Base-by-base conservation (phyloP, 371 early-diverging fungal species). In the Mucor sp. region DNA sequence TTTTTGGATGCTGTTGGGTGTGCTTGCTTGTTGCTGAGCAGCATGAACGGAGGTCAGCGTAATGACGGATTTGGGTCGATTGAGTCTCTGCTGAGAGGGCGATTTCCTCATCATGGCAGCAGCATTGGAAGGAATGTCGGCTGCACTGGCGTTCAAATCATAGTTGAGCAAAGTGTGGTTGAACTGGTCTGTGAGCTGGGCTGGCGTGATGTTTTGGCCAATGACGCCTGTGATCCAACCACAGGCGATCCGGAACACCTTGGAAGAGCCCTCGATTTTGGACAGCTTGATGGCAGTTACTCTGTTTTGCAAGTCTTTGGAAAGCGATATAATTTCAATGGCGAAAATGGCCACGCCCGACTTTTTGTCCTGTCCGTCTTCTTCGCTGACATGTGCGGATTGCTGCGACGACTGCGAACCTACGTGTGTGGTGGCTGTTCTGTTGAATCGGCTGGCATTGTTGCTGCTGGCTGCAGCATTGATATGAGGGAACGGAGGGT, bases 221-320 rank as follows among this genome's bases (percentile, higher is more conserved):
- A 82, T 68, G 0, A 78, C 80, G 28, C 74, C 77, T 23, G 69
- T 71, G n/a, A 82, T 72, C 83, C 83, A 82, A 19, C 80, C 80
- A 58, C 74, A 78, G 3, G 80, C 83, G 30, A 82, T 62, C n/a
- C 78, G 76, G 35, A 77, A 82, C 15, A 82, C 83, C 64, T 80
- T 80, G 30, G 78, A 71, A 1, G 80, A 78, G 14, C 83, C 83
- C 37, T 78, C 76, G 8, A 74, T 39, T 33, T 75, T 76, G 4
- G 77, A 71, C 25, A 80, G 63, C n/a, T 75, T 69, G 7, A 82
- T 48, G n/a, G 74, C 80, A 0, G 71, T 64, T 14, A 78, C 50
- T 25, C 80, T 69, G 32, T 67, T 19, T 30, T 47, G 57, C 14
- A 41, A 33, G 0, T 67, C 60, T 35, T 71, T 58, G n/a, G 75